phyloP scores from a whole-genome alignment of 108 stramenopile genomes.

The Conticribra weissflogii region DNA sequence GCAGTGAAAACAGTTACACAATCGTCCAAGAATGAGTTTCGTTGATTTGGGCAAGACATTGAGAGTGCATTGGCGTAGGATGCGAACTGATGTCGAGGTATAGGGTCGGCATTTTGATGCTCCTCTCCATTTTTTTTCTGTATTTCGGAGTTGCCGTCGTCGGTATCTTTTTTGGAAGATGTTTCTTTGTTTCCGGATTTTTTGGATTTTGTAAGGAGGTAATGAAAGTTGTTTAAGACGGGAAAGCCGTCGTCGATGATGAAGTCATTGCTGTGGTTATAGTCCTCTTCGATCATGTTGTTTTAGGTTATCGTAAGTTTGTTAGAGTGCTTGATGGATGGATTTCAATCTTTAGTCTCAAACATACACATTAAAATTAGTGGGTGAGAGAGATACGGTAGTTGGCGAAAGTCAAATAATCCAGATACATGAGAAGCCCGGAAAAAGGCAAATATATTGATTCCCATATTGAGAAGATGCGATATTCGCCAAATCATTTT shows the following conservation, averaged over 20 bases:
- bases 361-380: too few species aligned
- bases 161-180: too few species aligned
- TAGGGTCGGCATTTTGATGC: conserved; percentile 43
- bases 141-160: conserved; percentile 1
- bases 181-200: not conserved
- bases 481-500: too few species aligned
- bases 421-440: too few species aligned
- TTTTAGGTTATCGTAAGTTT: too few species aligned
- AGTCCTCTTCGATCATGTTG: too few species aligned
- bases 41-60: conserved; percentile 31
- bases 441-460: too few species aligned
- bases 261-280: conserved; percentile 23
- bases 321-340: too few species aligned
- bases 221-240: conserved; percentile 40
- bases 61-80: conserved; percentile 54
- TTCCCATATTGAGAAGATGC: too few species aligned
- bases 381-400: too few species aligned
- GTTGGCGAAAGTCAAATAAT: too few species aligned
- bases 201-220: not conserved
- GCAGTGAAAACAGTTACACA: conserved; percentile 83
- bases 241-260: conserved; percentile 49
- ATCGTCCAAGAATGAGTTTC: conserved; percentile 55
- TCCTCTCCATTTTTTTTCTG: conserved; percentile 21
- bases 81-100: conserved; percentile 72
- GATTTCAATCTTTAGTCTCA: too few species aligned